phyloP scores from a whole-genome alignment of 2,329 filamentous ascomycete species.

The Calycina marina region DNA sequence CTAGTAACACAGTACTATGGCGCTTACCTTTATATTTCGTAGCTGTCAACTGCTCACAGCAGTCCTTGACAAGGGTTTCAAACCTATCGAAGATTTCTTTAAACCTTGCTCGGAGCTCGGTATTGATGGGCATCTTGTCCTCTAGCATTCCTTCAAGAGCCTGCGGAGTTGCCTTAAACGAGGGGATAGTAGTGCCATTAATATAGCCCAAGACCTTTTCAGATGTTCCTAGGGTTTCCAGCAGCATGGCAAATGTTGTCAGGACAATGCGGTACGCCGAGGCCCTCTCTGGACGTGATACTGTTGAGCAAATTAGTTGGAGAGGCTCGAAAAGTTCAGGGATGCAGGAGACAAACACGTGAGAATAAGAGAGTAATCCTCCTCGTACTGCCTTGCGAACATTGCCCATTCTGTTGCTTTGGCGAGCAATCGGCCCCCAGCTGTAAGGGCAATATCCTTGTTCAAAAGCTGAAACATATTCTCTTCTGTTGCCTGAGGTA shows the following conservation, averaged over 20 bases:
- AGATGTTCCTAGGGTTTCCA: constrained; percentile 16
- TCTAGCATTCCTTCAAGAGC: constrained; percentile 21
- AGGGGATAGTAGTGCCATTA: constrained; percentile 9
- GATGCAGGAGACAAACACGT: constrained; percentile 18
- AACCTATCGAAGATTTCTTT: constrained; percentile 22
- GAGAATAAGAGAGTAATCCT: constrained; percentile 26
- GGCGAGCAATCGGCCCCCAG: constrained; percentile 32
- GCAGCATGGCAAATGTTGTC: constrained; percentile 23
- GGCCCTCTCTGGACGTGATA: constrained; percentile 22
- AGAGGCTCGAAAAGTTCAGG: background rate
- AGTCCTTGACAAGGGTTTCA: constrained; percentile 19
- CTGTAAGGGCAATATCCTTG: constrained; percentile 28
- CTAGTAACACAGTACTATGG: no score
- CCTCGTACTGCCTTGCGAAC: constrained; percentile 27
- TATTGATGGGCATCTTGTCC: constrained; percentile 16
- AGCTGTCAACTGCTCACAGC: constrained; percentile 14
- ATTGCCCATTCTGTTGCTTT: constrained; percentile 30
- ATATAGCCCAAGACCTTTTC: constrained; percentile 2
- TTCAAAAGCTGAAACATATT: constrained; percentile 33
- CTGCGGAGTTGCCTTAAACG: constrained; percentile 19
- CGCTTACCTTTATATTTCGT: constrained; percentile 11
- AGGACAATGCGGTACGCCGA: constrained; percentile 23
- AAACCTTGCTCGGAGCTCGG: constrained; percentile 17
- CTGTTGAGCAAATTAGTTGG: constrained; percentile 8
- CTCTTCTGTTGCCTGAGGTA: constrained; percentile 29